Conservation (phyloP, 805 yeast genomes). For the Hanseniaspora occidentalis region DNA sequence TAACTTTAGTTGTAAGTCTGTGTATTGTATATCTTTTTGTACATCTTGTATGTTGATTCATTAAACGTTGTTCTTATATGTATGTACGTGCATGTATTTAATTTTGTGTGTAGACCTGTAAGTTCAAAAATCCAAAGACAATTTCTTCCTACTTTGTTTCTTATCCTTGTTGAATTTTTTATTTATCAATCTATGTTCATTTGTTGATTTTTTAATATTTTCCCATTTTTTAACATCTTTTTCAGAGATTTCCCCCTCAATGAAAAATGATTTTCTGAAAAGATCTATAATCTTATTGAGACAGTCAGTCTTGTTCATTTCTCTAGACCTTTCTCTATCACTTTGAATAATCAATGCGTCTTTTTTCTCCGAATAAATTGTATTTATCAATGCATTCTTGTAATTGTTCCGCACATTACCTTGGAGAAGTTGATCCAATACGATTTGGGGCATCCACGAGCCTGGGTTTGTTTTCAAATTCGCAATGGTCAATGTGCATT, state of each 20-base stretch:
- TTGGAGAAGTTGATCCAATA: slow-evolving; percentile 29
- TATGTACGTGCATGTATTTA: background rate
- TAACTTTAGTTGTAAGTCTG: no score
- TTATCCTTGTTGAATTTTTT: slow-evolving; percentile 25
- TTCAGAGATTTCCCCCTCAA: slow-evolving; percentile 35
- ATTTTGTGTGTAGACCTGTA: no score
- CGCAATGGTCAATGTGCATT: slow-evolving; percentile 46
- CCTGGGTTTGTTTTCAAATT: slow-evolving; percentile 30
- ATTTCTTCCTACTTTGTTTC: slow-evolving; percentile 4
- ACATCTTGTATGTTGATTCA: no score
- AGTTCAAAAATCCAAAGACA: slow-evolving; percentile 4
- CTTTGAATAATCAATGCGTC: slow-evolving; percentile 50
- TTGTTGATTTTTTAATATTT: slow-evolving; percentile 20
- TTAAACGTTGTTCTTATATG: background rate
- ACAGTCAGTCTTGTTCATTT: slow-evolving; percentile 44
- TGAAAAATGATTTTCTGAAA: slow-evolving; percentile 33
- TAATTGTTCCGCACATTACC: slow-evolving; percentile 36
- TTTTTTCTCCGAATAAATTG: slow-evolving; percentile 9
- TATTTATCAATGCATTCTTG: slow-evolving; percentile 26
- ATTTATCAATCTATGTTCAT: slow-evolving; percentile 23
- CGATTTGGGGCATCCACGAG: slow-evolving; percentile 47
- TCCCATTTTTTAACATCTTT: slow-evolving; percentile 43
- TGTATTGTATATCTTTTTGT: no score
- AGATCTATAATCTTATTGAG: slow-evolving; percentile 44
- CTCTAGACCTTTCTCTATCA: slow-evolving; percentile 47